phyloP scores from a whole-genome alignment of 164 flowering plant species.

The Stephania yunnanensis region DNA sequence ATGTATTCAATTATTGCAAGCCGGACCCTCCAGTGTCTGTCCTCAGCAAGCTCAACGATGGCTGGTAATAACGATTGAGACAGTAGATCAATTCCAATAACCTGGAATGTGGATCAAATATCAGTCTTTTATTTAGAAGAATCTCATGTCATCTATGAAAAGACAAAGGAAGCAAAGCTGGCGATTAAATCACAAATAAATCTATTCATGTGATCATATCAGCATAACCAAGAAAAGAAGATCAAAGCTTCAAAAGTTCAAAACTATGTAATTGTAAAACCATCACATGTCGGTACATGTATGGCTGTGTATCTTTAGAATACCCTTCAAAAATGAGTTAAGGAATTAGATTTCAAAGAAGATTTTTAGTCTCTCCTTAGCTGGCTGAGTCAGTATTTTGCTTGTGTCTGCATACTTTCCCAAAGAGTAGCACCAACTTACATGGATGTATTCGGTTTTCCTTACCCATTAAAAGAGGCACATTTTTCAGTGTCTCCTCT shows the following conservation, averaged over 20 bases:
- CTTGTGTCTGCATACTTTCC: no score
- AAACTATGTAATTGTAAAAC: background rate
- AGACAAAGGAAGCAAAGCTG: background rate
- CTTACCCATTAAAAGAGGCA: no score
- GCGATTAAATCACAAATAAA: background rate
- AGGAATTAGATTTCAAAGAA: background rate
- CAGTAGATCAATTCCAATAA: slow-evolving; percentile 90
- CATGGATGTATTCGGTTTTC: no score
- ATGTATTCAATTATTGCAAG: slow-evolving; percentile 94
- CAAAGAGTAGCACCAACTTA: no score
- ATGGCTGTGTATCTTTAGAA: background rate
- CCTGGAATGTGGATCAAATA: slow-evolving; percentile 39
- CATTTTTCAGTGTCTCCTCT: no score
- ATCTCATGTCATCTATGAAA: background rate
- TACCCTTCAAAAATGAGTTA: background rate
- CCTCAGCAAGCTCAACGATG: slow-evolving; percentile 98
- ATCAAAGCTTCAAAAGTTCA: background rate
- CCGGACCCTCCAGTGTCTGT: slow-evolving; percentile 96
- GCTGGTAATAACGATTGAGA: slow-evolving; percentile 92
- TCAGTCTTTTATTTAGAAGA: no score
- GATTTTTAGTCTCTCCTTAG: no score
- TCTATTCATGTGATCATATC: background rate
- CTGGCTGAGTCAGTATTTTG: no score
- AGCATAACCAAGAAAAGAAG: background rate
- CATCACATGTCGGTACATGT: background rate